Conservation (phyloP, 495 filamentous ascomycete species). For the Hypoxylon crocopeplum region DNA sequence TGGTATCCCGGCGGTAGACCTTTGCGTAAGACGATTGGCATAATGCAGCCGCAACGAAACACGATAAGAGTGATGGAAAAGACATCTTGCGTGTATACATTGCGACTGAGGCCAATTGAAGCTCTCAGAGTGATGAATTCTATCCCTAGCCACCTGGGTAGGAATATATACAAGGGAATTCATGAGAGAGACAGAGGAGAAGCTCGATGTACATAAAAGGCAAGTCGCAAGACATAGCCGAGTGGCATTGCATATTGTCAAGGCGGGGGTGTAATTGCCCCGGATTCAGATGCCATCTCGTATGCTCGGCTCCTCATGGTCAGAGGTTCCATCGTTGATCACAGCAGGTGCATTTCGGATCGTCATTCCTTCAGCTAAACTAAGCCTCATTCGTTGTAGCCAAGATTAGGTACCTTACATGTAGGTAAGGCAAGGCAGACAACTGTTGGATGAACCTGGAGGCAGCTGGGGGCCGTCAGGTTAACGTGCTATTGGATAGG, state of each 20-base stretch:
- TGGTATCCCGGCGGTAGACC: slow-evolving; percentile 2
- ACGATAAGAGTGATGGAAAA: slow-evolving; percentile 28
- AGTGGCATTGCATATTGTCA: slow-evolving; percentile 31
- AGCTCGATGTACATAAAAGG: slow-evolving; percentile 16
- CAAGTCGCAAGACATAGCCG: slow-evolving; percentile 14
- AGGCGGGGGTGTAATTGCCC: slow-evolving; percentile 27
- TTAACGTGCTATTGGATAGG: background rate
- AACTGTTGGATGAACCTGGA: background rate
- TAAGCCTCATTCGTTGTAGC: slow-evolving; percentile 11
- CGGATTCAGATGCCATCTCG: slow-evolving; percentile 24
- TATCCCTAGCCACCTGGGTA: background rate
- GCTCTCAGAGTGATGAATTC: background rate
- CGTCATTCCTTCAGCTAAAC: slow-evolving; percentile 17
- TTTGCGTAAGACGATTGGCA: slow-evolving; percentile 14
- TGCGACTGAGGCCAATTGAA: slow-evolving; percentile 14
- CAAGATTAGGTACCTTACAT: background rate
- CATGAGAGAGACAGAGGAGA: slow-evolving; percentile 19
- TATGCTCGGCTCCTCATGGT: slow-evolving; percentile 15
- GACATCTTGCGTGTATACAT: slow-evolving; percentile 24
- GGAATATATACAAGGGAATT: background rate
- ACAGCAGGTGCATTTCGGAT: slow-evolving; percentile 12
- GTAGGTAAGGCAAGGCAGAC: background rate
- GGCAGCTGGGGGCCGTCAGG: background rate
- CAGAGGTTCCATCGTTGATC: slow-evolving; percentile 1
- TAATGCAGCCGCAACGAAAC: slow-evolving; percentile 21